Evolutionary conservation across 768 basidiomycete species (phyloP).

Genomic region (Amanita pseudoporphyria): DNA sequence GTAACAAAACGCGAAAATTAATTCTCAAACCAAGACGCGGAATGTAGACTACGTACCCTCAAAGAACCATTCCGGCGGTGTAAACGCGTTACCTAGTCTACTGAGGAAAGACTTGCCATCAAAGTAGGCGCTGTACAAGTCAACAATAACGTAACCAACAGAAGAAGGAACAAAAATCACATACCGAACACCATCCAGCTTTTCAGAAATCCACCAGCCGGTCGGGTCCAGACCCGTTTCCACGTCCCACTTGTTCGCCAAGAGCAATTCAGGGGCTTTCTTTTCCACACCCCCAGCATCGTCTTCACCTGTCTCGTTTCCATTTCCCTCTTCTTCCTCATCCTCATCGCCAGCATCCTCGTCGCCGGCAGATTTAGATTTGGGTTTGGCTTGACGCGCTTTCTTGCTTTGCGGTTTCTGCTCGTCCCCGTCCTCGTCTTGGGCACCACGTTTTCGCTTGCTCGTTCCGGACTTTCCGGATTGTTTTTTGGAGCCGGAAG

Average conservation of each 20-base stretch:
- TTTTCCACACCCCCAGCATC: conserved; percentile 18
- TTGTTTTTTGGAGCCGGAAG: conserved; percentile 9
- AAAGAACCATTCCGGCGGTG: conserved; percentile 47
- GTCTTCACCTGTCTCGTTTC: conserved; percentile 8
- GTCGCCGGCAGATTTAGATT: conserved; percentile 10
- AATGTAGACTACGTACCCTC: conserved; percentile 29
- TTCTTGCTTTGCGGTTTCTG: conserved; percentile 8
- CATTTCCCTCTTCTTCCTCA: conserved; percentile 13
- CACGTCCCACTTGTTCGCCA: conserved; percentile 50
- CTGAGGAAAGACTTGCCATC: conserved; percentile 44
- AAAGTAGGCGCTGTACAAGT: conserved; percentile 34
- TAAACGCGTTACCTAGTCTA: conserved; percentile 50
- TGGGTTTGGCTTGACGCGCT: conserved; percentile 10
- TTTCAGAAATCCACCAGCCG: conserved; percentile 56
- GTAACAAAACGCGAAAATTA: neutral
- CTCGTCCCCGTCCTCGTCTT: conserved; percentile 8
- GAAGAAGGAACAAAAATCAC: conserved; percentile 9
- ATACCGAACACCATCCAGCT: conserved; percentile 54
- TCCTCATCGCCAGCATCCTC: conserved; percentile 14
- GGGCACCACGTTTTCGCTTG: conserved; percentile 13
- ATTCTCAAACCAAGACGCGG: neutral
- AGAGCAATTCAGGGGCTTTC: conserved; percentile 33
- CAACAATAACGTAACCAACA: conserved; percentile 1
- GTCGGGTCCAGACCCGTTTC: conserved; percentile 43
- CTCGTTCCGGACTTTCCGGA: conserved; percentile 8